A percentile compares a stretch with the other conserved stretches of the same genome.
Conservation (phyloP, 1,139 yeast species). For the Chernovozyma aurita region DNA sequence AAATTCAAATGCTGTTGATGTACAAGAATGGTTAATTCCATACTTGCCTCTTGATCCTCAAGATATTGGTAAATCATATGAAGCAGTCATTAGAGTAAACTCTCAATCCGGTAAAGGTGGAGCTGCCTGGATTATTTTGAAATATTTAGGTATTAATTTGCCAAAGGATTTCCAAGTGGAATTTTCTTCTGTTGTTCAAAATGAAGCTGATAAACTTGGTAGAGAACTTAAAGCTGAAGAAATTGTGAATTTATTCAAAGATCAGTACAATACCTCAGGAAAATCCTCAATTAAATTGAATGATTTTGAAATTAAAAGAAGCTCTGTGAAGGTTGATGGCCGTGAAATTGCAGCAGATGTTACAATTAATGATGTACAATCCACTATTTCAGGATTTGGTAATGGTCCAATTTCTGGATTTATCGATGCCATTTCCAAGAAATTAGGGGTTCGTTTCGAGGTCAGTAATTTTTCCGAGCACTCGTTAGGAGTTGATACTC, state of each 20-base stretch:
- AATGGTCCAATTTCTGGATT: conserved; percentile 49
- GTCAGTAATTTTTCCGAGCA: conserved; percentile 44
- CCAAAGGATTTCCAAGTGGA: conserved; percentile 44
- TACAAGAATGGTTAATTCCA: conserved; percentile 38
- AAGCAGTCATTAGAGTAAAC: conserved; percentile 49
- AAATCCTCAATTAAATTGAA: conserved; percentile 22
- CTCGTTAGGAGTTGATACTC: conserved; percentile 40
- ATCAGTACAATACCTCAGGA: conserved; percentile 23
- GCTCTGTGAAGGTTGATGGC: conserved; percentile 16
- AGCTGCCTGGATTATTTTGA: conserved; percentile 46
- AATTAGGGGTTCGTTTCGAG: conserved; percentile 32
- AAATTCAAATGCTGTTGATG: conserved; percentile 18
- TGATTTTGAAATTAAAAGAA: conserved; percentile 32
- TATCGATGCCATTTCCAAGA: conserved; percentile 34
- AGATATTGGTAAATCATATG: conserved; percentile 47
- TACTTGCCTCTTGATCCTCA: conserved; percentile 48
- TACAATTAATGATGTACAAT: conserved; percentile 16
- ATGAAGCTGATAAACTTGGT: conserved; percentile 38
- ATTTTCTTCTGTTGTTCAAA: conserved; percentile 38
- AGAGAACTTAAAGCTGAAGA: conserved; percentile 44
- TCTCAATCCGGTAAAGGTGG: conserved; percentile 52
- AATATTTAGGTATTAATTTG: conserved; percentile 44
- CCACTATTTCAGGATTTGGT: conserved; percentile 32
- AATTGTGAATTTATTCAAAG: conserved; percentile 34
- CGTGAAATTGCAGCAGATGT: conserved; percentile 31